Conservation (phyloP, 1,284 basidiomycete species). For the Jaminaea rosea region DNA sequence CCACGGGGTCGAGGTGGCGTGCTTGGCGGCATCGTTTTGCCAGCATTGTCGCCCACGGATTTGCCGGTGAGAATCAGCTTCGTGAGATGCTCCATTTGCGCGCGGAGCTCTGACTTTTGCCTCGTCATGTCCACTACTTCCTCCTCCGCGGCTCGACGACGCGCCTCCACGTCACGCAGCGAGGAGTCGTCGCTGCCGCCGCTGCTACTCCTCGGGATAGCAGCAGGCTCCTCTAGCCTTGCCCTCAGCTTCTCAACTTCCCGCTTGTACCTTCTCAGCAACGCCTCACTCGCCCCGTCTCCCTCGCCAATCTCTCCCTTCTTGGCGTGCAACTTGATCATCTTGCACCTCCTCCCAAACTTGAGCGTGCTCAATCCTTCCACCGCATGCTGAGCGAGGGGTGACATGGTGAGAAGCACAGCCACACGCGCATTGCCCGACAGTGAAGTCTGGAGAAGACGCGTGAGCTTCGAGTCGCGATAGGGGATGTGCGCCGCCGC, state of each 20-base stretch:
- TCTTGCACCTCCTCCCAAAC: conserved; percentile 54
- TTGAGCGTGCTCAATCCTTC: conserved; percentile 56
- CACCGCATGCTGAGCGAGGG: conserved; percentile 51
- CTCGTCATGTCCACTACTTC: conserved; percentile 27
- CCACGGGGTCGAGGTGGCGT: not conserved
- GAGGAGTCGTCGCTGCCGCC: not conserved
- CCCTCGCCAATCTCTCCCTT: conserved; percentile 50
- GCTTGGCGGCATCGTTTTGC: not conserved
- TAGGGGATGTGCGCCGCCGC: conserved; percentile 66
- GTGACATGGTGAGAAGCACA: conserved; percentile 54
- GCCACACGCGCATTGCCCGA: conserved; percentile 90
- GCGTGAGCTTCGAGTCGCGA: conserved; percentile 85
- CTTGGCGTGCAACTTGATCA: conserved; percentile 55
- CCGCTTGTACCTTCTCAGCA: conserved; percentile 21
- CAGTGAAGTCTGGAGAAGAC: conserved; percentile 86
- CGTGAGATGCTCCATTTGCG: conserved; percentile 40
- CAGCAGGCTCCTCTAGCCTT: conserved; percentile 7
- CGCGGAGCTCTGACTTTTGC: conserved; percentile 24
- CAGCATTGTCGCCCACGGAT: conserved; percentile 15
- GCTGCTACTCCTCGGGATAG: no score
- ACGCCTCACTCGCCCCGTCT: conserved; percentile 27
- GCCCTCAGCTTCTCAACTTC: conserved; percentile 37
- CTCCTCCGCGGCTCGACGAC: conserved; percentile 3
- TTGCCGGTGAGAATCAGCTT: conserved; percentile 35
- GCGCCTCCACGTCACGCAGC: conserved; percentile 3